phyloP scores from a whole-genome alignment of 129 eudicot species.

The Escallonia rubra region DNA sequence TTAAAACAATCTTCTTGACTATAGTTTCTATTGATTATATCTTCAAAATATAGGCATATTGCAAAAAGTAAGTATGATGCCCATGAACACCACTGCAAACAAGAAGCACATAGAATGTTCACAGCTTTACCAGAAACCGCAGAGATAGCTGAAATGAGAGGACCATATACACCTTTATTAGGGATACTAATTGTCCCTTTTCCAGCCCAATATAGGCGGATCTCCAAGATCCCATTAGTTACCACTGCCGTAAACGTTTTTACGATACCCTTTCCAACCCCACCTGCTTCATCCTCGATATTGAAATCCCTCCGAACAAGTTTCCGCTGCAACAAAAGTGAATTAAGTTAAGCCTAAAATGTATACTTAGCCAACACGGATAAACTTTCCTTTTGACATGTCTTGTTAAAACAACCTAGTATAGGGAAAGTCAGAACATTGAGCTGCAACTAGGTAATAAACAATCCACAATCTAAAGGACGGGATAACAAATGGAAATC shows the following conservation, averaged over 20 bases:
- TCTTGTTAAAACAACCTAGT: too few species aligned
- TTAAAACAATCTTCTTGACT: too few species aligned
- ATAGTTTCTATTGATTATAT: too few species aligned
- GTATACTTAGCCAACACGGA: neutral
- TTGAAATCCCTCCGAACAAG: conserved; percentile 56
- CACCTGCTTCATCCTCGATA: conserved; percentile 56
- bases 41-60: too few species aligned
- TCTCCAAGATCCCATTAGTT: conserved; percentile 32
- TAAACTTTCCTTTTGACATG: neutral
- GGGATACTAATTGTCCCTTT: conserved; percentile 61
- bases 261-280: conserved; percentile 39
- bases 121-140: conserved; percentile 42
- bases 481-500: too few species aligned
- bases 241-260: conserved; percentile 29
- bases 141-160: conserved; percentile 71
- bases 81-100: too few species aligned
- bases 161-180: conserved; percentile 53
- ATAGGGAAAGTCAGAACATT: too few species aligned
- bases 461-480: neutral
- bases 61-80: too few species aligned
- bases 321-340: conserved; percentile 30
- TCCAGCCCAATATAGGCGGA: conserved; percentile 69
- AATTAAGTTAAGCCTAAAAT: neutral
- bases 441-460: neutral
- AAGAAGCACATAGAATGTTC: conserved; percentile 2